phyloP scores from a whole-genome alignment of 1,284 basidiomycete genomes.

The Cryptococcus sp. region DNA sequence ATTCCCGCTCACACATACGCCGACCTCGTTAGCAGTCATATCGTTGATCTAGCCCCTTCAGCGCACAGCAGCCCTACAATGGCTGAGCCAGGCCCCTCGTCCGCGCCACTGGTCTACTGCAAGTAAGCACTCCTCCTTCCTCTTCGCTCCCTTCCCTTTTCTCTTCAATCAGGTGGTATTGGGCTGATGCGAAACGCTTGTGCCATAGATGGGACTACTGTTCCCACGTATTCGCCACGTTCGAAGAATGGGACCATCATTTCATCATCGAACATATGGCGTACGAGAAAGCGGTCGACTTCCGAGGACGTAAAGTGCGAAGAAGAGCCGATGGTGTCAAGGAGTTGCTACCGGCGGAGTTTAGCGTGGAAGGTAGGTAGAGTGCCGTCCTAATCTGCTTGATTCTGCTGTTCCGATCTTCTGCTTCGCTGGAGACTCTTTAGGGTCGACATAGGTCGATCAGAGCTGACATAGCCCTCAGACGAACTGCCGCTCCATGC shows the following conservation, averaged over 20 bases:
- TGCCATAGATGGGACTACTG: constrained; percentile 17
- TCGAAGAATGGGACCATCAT: constrained; percentile 17
- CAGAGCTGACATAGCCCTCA: constrained; percentile 1
- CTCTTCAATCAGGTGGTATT: background rate
- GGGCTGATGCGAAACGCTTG: background rate
- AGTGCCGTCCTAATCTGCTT: background rate
- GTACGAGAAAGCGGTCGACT: constrained; percentile 8
- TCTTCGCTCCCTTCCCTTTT: background rate
- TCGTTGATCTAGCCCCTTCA: too few relatives aligned
- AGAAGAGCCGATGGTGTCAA: constrained; percentile 8
- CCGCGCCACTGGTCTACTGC: background rate
- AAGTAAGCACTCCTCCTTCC: background rate
- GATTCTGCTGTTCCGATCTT: too few relatives aligned
- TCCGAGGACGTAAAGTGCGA: constrained; percentile 4
- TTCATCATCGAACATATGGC: constrained; percentile 18
- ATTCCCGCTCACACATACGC: too few relatives aligned
- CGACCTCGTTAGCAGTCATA: too few relatives aligned
- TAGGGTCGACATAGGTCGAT: background rate
- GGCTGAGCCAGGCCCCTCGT: too few relatives aligned
- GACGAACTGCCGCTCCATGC: constrained; percentile 9
- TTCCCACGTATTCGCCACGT: constrained; percentile 6
- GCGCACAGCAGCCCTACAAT: too few relatives aligned
- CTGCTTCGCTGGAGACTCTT: background rate
- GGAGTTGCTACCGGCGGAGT: constrained; percentile 9
- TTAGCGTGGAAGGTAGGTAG: background rate